Conservation (phyloP, 306 rosid species). For the Prunus mume region DNA sequence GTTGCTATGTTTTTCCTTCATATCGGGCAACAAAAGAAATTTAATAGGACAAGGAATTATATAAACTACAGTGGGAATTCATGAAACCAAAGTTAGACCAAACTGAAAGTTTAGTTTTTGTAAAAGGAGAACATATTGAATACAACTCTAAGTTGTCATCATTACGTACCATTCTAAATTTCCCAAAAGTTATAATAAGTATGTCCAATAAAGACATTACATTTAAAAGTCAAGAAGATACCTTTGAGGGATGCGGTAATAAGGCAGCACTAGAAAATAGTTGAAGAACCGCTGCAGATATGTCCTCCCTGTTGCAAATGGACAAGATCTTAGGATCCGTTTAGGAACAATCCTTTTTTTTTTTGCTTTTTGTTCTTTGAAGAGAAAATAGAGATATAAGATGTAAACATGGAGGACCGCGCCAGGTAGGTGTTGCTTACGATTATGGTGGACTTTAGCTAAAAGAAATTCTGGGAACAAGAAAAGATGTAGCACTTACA, state of each 20-base stretch:
- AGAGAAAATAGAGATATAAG: too few species aligned
- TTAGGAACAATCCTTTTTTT: too few species aligned
- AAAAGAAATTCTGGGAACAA: too few species aligned
- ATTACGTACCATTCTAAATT: constrained; percentile 9
- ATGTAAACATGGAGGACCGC: too few species aligned
- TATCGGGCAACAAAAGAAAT: background rate
- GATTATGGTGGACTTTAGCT: too few species aligned
- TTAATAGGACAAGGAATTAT: background rate
- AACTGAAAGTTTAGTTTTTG: background rate
- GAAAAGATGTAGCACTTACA: too few species aligned
- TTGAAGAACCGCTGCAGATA: constrained; percentile 25
- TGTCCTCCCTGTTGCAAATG: constrained; percentile 33
- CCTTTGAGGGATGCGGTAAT: constrained; percentile 73
- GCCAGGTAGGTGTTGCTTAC: too few species aligned
- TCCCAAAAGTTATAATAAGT: background rate
- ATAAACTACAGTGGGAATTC: too few species aligned
- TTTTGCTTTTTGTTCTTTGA: too few species aligned
- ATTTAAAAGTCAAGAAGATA: constrained; percentile 25
- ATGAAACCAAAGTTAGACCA: background rate
- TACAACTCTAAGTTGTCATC: background rate
- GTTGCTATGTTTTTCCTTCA: background rate
- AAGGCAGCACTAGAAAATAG: constrained; percentile 53
- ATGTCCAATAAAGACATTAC: background rate
- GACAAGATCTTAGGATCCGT: too few species aligned
- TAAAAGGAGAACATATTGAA: background rate